Evolutionary conservation across 352 stramenopile genomes (phyloP), one percentile per base, ranked within the genome.

Genomic region (Hyaloperonospora arabidopsidis): DNA sequence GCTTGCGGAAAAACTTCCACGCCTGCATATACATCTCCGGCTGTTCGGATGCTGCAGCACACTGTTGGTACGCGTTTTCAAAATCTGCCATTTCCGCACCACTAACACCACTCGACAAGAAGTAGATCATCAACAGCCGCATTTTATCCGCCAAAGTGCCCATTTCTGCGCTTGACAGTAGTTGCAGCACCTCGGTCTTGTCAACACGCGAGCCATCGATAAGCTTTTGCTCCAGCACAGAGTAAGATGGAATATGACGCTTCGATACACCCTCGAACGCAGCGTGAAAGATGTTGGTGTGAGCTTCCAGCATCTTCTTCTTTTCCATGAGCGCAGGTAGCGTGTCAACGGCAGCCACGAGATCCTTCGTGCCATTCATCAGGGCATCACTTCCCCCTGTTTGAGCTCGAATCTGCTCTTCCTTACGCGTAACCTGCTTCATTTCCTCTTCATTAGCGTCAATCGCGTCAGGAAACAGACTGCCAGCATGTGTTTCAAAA

Each of bases 381-480:
- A 90, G 47, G 1, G 78, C 57, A 18, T 87, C 76, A 49, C 62
- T 77, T 15, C 76, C 76, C 22, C 81, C 79, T n/a, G 81, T 88
- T 52, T 84, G 70, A 12, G 78, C 75, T 28, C 80, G 74, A 57
- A 93, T 91, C 44, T 89, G 67, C 48, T 93, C 79, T 63, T 93
- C 83, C 59, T 93, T 89, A 29, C 78, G 67, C n/a, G 79, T 88
- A 13, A 93, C 83, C 18, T 79, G 67, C 54, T 93, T 93, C 79
- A 93, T 89, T 61, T 93, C 83, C 56, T 89, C 77, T 63, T 93
- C 83, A 57, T 93, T 90, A 6, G 80, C 80, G n/a, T 88, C 77
- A 32, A 93, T 93, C 11, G 83, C 83, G 13, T 93, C 80, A 0
- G 75, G 80, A 39, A 93, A 91, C 44, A 93, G 46, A 32, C 72